Percentiles rank a stretch among this genome's conserved stretches.
Conservation (phyloP, 306 rosid species). For the Astragalus membranaceus region DNA sequence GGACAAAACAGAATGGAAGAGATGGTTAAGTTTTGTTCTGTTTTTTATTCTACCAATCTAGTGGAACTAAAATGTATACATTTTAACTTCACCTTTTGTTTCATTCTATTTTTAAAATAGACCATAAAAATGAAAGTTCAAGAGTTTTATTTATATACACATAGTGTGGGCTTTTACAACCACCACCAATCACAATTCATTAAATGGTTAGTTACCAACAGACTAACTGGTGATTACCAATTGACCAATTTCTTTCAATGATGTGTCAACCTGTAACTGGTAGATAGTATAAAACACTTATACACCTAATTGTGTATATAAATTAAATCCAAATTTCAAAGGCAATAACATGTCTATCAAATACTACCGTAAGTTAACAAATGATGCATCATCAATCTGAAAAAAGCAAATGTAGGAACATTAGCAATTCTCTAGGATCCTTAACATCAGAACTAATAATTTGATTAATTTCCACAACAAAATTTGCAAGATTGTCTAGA, state of each 20-base stretch:
- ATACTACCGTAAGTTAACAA: background rate
- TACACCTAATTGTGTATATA: no score
- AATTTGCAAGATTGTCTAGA: background rate
- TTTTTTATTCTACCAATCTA: background rate
- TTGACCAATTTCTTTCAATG: no score
- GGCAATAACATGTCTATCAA: background rate
- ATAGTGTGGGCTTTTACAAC: no score
- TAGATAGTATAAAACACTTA: no score
- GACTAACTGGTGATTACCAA: no score
- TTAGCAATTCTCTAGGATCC: background rate
- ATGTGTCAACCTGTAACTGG: no score
- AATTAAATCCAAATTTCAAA: no score
- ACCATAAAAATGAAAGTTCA: background rate
- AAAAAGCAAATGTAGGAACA: background rate
- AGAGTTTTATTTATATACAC: no score
- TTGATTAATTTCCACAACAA: background rate
- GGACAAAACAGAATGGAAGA: background rate
- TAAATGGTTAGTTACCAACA: no score
- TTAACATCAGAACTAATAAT: background rate
- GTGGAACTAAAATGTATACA: background rate
- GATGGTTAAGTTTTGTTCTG: background rate
- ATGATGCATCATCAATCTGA: background rate
- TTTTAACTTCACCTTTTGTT: background rate
- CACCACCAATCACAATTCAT: no score
- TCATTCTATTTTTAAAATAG: background rate